These are phyloP conservation scores for Aplosporella prunicola DNA, from an alignment of 2,329 filamentous ascomycete species.

Conservation along the genomic window DNA sequence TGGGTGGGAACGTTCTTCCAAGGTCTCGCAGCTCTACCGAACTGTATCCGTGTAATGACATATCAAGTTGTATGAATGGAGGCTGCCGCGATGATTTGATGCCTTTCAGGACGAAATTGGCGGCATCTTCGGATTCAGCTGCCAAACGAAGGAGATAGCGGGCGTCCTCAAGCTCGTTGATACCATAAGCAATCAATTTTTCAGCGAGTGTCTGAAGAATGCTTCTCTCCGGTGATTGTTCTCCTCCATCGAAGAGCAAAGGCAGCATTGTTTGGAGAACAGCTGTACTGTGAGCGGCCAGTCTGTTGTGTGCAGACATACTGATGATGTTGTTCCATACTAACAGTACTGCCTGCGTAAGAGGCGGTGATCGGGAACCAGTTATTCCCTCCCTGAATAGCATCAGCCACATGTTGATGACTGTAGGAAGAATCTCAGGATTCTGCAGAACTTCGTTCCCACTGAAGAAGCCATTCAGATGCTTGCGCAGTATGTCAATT, in stretches of 20 bases:
- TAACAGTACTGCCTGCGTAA: conserved; percentile 28
- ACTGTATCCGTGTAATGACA: conserved; percentile 77
- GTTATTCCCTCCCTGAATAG: conserved; percentile 24
- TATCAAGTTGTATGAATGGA: conserved; percentile 85
- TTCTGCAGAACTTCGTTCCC: conserved; percentile 33
- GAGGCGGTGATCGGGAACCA: conserved; percentile 24
- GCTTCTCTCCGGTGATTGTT: conserved; percentile 2
- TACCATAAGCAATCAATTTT: conserved; percentile 62
- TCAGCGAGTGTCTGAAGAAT: conserved; percentile 58
- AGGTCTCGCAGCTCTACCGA: conserved; percentile 86
- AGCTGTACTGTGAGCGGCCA: conserved; percentile 27
- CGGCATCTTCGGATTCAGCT: conserved; percentile 40
- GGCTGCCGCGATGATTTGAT: conserved; percentile 67
- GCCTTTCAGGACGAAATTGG: conserved; percentile 65
- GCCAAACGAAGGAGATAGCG: conserved; percentile 61
- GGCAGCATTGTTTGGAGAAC: conserved; percentile 26
- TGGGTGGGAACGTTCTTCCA: conserved; percentile 74
- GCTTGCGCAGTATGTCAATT: conserved; percentile 17
- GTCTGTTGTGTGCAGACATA: conserved; percentile 30
- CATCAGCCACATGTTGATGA: conserved; percentile 30
- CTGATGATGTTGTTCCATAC: conserved; percentile 25
- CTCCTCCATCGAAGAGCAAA: conserved; percentile 18
- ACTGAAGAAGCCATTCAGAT: conserved; percentile 27
- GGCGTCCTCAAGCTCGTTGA: conserved; percentile 73
- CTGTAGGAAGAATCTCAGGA: conserved; percentile 29